Percentiles rank a stretch among this genome's conserved stretches.
phyloP scores from a whole-genome alignment of 495 filamentous ascomycete genomes.

The Aspergillus sclerotioniger region DNA sequence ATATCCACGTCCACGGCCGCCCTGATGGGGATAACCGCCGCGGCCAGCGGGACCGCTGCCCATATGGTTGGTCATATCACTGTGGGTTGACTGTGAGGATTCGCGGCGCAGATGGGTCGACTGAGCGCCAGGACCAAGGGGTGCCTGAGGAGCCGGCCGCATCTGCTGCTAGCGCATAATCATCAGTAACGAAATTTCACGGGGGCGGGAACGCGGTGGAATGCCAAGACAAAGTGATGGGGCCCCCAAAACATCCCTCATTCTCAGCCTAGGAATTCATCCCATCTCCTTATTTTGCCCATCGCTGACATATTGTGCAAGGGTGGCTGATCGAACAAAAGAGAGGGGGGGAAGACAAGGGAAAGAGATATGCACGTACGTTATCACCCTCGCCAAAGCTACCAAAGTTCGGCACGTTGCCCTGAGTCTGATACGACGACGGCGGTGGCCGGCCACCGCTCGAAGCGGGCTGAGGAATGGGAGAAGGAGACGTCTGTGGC shows the following conservation, averaged over 20 bases:
- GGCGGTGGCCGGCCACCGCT: constrained; percentile 79
- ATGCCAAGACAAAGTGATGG: constrained; percentile 19
- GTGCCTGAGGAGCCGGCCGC: constrained; percentile 58
- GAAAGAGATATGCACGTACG: constrained; percentile 52
- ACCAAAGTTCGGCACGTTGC: constrained; percentile 71
- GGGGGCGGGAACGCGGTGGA: constrained; percentile 15
- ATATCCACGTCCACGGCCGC: constrained; percentile 69
- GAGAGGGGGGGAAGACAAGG: neutral
- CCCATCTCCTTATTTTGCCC: neutral
- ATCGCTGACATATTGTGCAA: neutral
- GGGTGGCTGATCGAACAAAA: neutral
- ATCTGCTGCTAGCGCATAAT: constrained; percentile 46
- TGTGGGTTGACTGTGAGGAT: constrained; percentile 76
- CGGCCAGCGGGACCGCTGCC: constrained; percentile 48
- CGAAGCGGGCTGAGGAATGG: constrained; percentile 81
- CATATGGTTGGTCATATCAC: constrained; percentile 66
- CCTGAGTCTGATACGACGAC: constrained; percentile 63
- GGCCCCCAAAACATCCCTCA: neutral
- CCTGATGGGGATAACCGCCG: constrained; percentile 54
- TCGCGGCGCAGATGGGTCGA: constrained; percentile 74
- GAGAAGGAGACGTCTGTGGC: constrained; percentile 77
- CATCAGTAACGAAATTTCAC: constrained; percentile 18
- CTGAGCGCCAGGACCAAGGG: constrained; percentile 60
- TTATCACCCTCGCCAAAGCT: constrained; percentile 72
- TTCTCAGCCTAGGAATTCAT: neutral